Evolutionary conservation across 2,329 filamentous ascomycete genomes (phyloP).

Genomic region (Fusarium solani-melongenae): DNA sequence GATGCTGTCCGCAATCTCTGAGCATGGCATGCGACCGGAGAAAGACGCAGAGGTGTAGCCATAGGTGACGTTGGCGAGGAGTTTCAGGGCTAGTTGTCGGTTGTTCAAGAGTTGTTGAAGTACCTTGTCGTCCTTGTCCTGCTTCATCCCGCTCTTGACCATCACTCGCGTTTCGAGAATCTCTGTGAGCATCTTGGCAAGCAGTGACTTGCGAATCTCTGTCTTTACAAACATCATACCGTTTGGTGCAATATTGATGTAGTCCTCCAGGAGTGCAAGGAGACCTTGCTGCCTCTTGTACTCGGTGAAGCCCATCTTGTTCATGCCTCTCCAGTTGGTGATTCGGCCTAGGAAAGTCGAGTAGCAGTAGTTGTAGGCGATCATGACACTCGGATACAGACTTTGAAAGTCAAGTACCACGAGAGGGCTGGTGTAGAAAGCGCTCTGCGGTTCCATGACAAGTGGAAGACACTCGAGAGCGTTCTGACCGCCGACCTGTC

Average conservation of each 20-base stretch:
- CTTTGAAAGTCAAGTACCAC: conserved; percentile 96
- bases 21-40: conserved; percentile 96
- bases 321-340: conserved; percentile 85
- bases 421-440: conserved; percentile 90
- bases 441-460: conserved; percentile 97
- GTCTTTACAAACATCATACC: conserved; percentile 95
- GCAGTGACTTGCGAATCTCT: conserved; percentile 85
- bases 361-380: conserved; percentile 99
- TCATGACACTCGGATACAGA: conserved; percentile 97
- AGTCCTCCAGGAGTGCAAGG: conserved; percentile 80
- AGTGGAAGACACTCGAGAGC: conserved; percentile 93
- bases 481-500: conserved; percentile 94
- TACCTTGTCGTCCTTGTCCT: conserved; percentile 86
- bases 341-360: conserved; percentile 94
- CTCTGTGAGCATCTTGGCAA: conserved; percentile 96
- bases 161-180: conserved; percentile 96
- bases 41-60: conserved; percentile 98
- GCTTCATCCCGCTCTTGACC: conserved; percentile 97
- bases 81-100: conserved; percentile 90
- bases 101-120: conserved; percentile 92
- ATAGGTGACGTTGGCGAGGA: conserved; percentile 99
- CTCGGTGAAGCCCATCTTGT: conserved; percentile 94
- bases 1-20: conserved; percentile 97
- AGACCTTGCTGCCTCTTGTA: conserved; percentile 82
- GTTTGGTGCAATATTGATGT: conserved; percentile 94